A percentile compares a stretch with the other conserved stretches of the same genome.
Conservation (phyloP, 257 asterid genomes). For the Solanum lycopersicoides region DNA sequence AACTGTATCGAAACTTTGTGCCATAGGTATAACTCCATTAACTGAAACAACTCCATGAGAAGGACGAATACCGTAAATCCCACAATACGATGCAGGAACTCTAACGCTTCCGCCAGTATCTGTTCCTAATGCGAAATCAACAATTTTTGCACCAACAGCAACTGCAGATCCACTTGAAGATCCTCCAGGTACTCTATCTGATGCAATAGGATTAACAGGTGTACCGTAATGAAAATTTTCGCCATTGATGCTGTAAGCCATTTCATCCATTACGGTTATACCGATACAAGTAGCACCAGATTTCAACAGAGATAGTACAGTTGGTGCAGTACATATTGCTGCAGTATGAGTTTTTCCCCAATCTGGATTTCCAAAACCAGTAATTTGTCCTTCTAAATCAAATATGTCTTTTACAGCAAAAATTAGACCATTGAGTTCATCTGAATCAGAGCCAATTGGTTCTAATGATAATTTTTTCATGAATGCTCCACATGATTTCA, state of each 20-base stretch:
- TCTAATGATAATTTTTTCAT: constrained; percentile 47
- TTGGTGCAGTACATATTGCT: constrained; percentile 58
- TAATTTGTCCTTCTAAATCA: constrained; percentile 65
- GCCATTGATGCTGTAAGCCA: constrained; percentile 97
- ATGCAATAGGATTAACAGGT: constrained; percentile 70
- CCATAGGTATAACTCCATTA: constrained; percentile 69
- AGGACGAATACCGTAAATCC: constrained; percentile 79
- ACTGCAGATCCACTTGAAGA: constrained; percentile 98
- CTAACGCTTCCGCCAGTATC: constrained; percentile 95
- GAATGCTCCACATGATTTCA: constrained; percentile 56
- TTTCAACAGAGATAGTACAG: constrained; percentile 41
- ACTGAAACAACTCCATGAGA: constrained; percentile 75
- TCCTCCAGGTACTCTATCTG: constrained; percentile 91
- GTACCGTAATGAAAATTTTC: constrained; percentile 83
- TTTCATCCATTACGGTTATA: constrained; percentile 89
- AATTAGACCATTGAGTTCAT: constrained; percentile 39
- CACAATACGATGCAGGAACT: constrained; percentile 89
- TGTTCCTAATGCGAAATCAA: constrained; percentile 86
- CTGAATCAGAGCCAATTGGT: constrained; percentile 28
- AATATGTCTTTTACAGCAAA: constrained; percentile 92
- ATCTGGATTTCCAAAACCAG: constrained; percentile 88
- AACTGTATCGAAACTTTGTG: constrained; percentile 87
- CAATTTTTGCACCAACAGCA: constrained; percentile 65
- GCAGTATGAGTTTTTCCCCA: constrained; percentile 76
- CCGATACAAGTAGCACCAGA: constrained; percentile 88